These are phyloP conservation scores for Cladosporium sp. DNA, from an alignment of 2,329 filamentous ascomycete species.

Conservation along the genomic window DNA sequence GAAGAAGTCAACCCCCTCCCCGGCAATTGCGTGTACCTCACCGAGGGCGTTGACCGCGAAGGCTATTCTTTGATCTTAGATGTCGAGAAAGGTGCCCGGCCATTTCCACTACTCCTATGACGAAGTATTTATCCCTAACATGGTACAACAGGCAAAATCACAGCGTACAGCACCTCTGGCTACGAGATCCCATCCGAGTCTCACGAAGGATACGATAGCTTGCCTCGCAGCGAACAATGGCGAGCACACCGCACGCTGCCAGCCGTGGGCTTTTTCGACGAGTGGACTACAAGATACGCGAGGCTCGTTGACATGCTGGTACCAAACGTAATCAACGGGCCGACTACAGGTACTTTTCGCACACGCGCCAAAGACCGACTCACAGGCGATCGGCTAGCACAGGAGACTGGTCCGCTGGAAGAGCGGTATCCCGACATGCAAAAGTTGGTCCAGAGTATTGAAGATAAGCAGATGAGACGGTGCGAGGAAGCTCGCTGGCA, in stretches of 20 bases:
- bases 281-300: constrained; percentile 34
- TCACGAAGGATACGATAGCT: neutral
- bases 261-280: constrained; percentile 53
- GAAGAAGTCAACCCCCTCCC: constrained; percentile 7
- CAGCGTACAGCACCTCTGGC: constrained; percentile 3
- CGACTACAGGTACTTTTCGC: neutral
- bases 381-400: neutral
- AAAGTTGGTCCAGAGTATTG: neutral
- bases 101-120: neutral
- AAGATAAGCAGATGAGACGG: neutral
- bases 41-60: constrained; percentile 4
- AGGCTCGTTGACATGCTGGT: constrained; percentile 13
- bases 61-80: constrained; percentile 9
- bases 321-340: neutral
- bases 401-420: neutral
- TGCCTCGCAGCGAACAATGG: constrained; percentile 3
- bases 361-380: neutral
- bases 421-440: neutral
- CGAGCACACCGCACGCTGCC: constrained; percentile 16
- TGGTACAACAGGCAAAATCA: neutral
- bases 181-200: neutral
- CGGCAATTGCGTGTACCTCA: constrained; percentile 1
- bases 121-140: neutral
- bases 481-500: neutral
- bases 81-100: neutral